Evolutionary conservation across 306 rosid genomes (phyloP).

Genomic region (Quercus ilex): DNA sequence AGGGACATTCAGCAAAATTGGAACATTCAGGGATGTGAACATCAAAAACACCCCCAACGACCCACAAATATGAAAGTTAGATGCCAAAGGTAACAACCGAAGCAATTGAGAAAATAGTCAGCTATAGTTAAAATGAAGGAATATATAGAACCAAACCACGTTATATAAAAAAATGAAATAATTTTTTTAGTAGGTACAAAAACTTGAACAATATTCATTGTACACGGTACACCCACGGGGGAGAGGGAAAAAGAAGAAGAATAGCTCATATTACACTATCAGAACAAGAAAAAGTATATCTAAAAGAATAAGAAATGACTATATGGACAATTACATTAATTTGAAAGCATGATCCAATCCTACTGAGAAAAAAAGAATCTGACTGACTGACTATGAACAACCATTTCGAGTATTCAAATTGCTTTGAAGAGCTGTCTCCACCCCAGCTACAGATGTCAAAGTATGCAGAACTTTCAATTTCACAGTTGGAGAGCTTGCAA

Average conservation of each 20-base stretch:
- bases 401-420: conserved; percentile 21
- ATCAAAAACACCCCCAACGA: not conserved
- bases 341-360: conserved; percentile 24
- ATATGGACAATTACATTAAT: conserved; percentile 31
- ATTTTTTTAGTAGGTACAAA: not conserved
- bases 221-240: no score
- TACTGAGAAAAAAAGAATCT: conserved; percentile 20
- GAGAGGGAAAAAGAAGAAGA: not conserved
- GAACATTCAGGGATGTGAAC: not conserved
- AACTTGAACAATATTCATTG: not conserved
- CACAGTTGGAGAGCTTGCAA: conserved; percentile 27
- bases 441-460: conserved; percentile 6
- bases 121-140: not conserved
- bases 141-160: conserved; percentile 12
- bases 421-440: conserved; percentile 14
- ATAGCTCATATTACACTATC: not conserved
- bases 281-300: conserved; percentile 2
- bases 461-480: conserved; percentile 25
- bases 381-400: conserved; percentile 23
- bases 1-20: not conserved
- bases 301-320: conserved; percentile 29
- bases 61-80: not conserved
- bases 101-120: not conserved
- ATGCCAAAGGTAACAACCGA: not conserved
- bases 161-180: not conserved